phyloP scores from a whole-genome alignment of 2,329 filamentous ascomycete genomes.

The Aureobasidium zeae region DNA sequence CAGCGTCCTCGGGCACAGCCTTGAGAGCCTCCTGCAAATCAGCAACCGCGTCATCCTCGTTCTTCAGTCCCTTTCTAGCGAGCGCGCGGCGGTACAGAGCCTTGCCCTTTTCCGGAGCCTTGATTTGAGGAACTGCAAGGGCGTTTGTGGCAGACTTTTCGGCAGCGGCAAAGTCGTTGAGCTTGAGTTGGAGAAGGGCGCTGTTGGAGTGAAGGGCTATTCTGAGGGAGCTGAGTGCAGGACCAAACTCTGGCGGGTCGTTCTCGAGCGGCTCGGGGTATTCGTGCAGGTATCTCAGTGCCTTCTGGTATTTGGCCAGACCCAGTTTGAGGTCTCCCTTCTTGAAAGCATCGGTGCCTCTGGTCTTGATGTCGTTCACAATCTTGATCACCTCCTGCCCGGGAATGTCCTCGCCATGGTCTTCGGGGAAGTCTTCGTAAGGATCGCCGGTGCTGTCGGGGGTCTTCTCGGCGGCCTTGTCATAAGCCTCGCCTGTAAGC shows the following conservation, averaged over 20 bases:
- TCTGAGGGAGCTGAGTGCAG: constrained; percentile 62
- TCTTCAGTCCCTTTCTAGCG: constrained; percentile 67
- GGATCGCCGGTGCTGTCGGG: constrained; percentile 77
- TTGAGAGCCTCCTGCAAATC: constrained; percentile 37
- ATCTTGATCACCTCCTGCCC: constrained; percentile 66
- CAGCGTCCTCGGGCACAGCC: constrained; percentile 57
- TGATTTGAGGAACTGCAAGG: constrained; percentile 54
- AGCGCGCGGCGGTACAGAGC: constrained; percentile 74
- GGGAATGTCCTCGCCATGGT: constrained; percentile 58
- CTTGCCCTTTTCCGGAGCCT: constrained; percentile 77
- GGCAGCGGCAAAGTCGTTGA: constrained; percentile 61
- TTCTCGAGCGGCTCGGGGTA: constrained; percentile 61
- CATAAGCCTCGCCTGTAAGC: constrained; percentile 61
- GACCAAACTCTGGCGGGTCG: constrained; percentile 58
- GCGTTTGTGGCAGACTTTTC: constrained; percentile 63
- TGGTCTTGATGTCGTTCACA: constrained; percentile 76
- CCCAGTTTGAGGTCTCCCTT: constrained; percentile 58
- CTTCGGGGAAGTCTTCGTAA: constrained; percentile 94
- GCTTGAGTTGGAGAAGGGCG: constrained; percentile 76
- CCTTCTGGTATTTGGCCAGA: constrained; percentile 91
- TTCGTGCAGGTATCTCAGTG: constrained; percentile 77
- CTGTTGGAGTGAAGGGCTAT: constrained; percentile 84
- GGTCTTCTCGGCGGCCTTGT: constrained; percentile 55
- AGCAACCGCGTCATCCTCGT: constrained; percentile 63
- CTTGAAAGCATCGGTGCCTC: constrained; percentile 91